Evolutionary conservation across 78 protist genomes (phyloP), one percentile per base, ranked within the genome.

Genomic region (Dictyostelium brefeldianum): DNA sequence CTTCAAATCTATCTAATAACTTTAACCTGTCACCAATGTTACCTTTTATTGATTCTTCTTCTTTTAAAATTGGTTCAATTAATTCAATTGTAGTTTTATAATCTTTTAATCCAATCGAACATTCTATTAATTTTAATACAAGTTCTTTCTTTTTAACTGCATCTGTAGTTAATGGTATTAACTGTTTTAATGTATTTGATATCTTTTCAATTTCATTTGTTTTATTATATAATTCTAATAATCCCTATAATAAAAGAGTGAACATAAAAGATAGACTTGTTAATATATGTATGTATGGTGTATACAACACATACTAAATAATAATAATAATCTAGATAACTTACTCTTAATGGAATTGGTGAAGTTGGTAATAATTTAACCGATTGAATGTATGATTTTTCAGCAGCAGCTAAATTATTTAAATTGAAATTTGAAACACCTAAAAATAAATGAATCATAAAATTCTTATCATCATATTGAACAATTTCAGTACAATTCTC

Each of bases 321-420:
- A n/a, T 9, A 59, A 59, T 5, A 59, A 59, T 18, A 59, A 54
- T 18, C 1, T 57, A 57, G 18, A 20, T 15, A 57, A 82, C 41
- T 46, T 87, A 87, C 93, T 65, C 79, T 74, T 46, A 87, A 65
- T 25, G 93, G 93, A 31, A 65, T 50, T 27, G 93, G 93, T n/a
- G 84, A 59, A 11, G 75, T 29, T 51, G 90, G 80, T 22, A 69
- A 29, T 47, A 87, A 1, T 59, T 80, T 62, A 18, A 64, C 18
- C 20, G 93, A 75, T n/a, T 22, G 9, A 46, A 22, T 47, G 65
- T 87, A 87, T 8, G 73, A 36, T 65, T 87, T 77, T 64, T 87
- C 93, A 51, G 83, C 59, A 12, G 62, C 75, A 1, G 46, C 5
- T 1, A 22, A 87, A 31, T 31, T 56, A 64, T 87, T 59, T 15